Evolutionary conservation across 2,329 filamentous ascomycete genomes (phyloP), one percentile per base, ranked within the genome.

Genomic region (Aspergillus clavatus): DNA sequence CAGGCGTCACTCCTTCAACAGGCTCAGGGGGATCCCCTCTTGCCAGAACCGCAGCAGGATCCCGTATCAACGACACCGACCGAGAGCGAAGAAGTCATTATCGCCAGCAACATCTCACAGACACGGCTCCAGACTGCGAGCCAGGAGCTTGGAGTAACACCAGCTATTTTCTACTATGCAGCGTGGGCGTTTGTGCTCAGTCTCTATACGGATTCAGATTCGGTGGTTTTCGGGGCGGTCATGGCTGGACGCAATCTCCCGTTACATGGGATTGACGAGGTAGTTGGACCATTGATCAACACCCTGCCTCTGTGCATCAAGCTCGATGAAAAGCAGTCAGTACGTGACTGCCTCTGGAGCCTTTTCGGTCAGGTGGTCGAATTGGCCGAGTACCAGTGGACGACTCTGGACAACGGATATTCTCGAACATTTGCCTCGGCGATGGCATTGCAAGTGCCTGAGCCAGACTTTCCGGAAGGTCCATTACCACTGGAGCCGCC

Each of bases 351-450:
- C 14, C 7, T 31, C 7, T 8, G 16, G 28, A n/a, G 16, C 4
- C 12, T 31, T 2, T 31, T 31, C 8, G 28, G 8, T 5, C 28
- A 31, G 6, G 5, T 31, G 5, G 28, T 16, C 5, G n/a, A n/a
- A 7, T 14, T 31, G 2, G 11, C 28, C 4, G 28, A 12, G 28
- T 31, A 31, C 6, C 12, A 24, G 22, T 44, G 31, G 46, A 58
- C 8, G 10, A 11, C 19, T 4, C 44, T 39, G 7, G 38, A 46
- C 3, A 22, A 46, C 24, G 44, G 44, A 2, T 46, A 37, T 33
- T 21, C 14, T 18, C 38, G 44, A 12, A 7, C 23, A 14, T 42
- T 46, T 14, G 29, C 44, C 10, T 46, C 44, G 4, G 44, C 23
- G 1, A 8, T 46, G 31, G 44, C 44, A 7, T 18, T 46, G 39